Conservation (phyloP, 371 early-diverging fungal species). For the Nematocida major region DNA sequence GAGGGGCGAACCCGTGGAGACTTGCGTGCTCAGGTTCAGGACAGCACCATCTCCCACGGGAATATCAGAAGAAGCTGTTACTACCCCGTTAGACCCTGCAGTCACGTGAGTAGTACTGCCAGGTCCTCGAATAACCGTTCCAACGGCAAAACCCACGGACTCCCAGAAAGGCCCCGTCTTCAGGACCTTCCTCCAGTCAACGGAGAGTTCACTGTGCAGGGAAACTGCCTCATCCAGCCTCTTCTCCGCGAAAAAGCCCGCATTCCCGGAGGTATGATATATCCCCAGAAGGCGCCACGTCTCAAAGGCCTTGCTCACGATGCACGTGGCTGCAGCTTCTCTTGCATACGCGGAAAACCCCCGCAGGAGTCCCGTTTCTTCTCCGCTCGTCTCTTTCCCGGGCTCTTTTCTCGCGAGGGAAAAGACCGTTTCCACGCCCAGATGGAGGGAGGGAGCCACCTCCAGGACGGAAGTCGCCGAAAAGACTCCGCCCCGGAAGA, state of each 20-base stretch:
- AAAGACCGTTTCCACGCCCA: constrained; percentile 29
- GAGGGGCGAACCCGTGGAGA: not conserved
- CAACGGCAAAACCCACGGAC: not conserved
- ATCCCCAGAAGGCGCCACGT: constrained; percentile 27
- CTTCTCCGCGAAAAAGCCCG: constrained; percentile 18
- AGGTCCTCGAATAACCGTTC: not conserved
- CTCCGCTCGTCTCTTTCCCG: not conserved
- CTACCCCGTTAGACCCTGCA: not conserved
- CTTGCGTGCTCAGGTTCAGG: constrained; percentile 21
- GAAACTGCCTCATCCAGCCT: not conserved
- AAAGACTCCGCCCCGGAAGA: constrained; percentile 35
- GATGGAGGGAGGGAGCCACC: constrained; percentile 16
- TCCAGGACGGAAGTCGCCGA: not conserved
- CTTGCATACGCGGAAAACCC: not conserved
- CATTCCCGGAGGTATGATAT: constrained; percentile 14
- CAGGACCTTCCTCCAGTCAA: not conserved
- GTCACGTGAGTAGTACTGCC: constrained; percentile 12
- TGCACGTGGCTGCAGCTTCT: constrained; percentile 1
- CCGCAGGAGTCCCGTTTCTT: not conserved
- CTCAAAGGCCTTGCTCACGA: constrained; percentile 2
- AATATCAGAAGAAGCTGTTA: constrained; percentile 39
- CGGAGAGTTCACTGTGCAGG: constrained; percentile 8
- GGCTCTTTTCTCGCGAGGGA: constrained; percentile 2
- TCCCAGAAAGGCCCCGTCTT: not conserved
- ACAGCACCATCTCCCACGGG: constrained; percentile 37